Conservation (phyloP, 768 basidiomycete genomes). For the Calocybe indica region DNA sequence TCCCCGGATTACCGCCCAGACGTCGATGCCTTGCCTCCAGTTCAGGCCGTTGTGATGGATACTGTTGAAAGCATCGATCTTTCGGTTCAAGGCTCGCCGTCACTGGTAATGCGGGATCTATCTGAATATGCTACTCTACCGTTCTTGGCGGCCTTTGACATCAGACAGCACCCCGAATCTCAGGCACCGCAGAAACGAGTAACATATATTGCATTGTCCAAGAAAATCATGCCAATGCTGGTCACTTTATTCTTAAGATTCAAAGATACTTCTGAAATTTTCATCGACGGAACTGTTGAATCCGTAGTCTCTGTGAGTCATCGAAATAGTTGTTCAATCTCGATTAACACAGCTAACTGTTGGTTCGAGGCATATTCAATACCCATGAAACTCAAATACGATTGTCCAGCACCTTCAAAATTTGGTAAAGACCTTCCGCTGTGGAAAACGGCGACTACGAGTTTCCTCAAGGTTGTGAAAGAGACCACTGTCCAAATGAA, state of each 20-base stretch:
- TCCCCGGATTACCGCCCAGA: constrained; percentile 90
- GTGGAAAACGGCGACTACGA: constrained; percentile 92
- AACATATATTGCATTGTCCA: constrained; percentile 87
- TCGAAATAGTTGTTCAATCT: neutral
- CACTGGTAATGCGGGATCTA: constrained; percentile 75
- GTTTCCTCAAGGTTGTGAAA: constrained; percentile 69
- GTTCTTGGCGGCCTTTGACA: constrained; percentile 75
- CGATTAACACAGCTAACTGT: neutral
- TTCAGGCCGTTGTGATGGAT: constrained; percentile 75
- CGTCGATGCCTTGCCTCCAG: constrained; percentile 71
- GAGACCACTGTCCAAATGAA: constrained; percentile 54
- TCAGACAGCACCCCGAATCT: constrained; percentile 33
- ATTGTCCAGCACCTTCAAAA: constrained; percentile 85
- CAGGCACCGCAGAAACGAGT: constrained; percentile 55
- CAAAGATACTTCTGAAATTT: constrained; percentile 56
- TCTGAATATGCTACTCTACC: constrained; percentile 85
- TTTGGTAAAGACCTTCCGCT: constrained; percentile 83
- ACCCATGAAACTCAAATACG: constrained; percentile 91
- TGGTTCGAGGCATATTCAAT: constrained; percentile 70
- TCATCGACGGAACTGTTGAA: constrained; percentile 80
- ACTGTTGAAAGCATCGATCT: constrained; percentile 66
- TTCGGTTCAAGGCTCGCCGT: constrained; percentile 52
- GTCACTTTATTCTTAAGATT: constrained; percentile 72
- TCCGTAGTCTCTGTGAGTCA: constrained; percentile 65
- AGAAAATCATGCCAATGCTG: constrained; percentile 80